Conservation (phyloP, 768 basidiomycete species). For the Tylopilus sp. region DNA sequence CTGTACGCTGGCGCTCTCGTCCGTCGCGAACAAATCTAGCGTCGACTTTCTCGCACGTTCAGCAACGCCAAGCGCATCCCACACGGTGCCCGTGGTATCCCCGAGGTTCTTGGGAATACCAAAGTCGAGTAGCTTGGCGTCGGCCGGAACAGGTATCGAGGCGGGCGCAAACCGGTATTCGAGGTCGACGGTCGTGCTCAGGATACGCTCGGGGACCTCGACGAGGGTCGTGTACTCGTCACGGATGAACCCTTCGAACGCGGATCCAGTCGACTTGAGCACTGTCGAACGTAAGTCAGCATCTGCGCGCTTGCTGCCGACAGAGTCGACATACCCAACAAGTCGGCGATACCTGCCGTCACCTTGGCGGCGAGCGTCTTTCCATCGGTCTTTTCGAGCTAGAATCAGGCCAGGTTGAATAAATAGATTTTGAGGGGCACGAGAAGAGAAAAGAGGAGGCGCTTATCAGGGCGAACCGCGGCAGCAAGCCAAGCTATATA, state of each 20-base stretch:
- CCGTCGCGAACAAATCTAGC: constrained; percentile 76
- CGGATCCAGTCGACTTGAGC: constrained; percentile 85
- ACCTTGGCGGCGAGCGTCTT: constrained; percentile 60
- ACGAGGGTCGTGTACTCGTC: constrained; percentile 89
- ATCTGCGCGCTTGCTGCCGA: background rate
- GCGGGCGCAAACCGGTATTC: constrained; percentile 60
- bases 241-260: constrained; percentile 74
- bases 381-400: constrained; percentile 72
- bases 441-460: background rate
- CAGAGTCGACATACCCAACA: constrained; percentile 56
- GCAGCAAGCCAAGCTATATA: constrained; percentile 14
- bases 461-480: background rate
- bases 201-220: constrained; percentile 84
- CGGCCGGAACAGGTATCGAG: constrained; percentile 43
- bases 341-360: constrained; percentile 68
- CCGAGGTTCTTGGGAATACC: constrained; percentile 32
- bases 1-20: constrained; percentile 92
- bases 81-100: constrained; percentile 46
- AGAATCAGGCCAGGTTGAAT: background rate
- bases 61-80: constrained; percentile 56
- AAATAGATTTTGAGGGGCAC: background rate
- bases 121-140: constrained; percentile 53
- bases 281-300: constrained; percentile 41
- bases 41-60: constrained; percentile 58
- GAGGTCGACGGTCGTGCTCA: constrained; percentile 85